Evolutionary conservation across 495 filamentous ascomycete genomes (phyloP).

Genomic region (Tuber aestivum): DNA sequence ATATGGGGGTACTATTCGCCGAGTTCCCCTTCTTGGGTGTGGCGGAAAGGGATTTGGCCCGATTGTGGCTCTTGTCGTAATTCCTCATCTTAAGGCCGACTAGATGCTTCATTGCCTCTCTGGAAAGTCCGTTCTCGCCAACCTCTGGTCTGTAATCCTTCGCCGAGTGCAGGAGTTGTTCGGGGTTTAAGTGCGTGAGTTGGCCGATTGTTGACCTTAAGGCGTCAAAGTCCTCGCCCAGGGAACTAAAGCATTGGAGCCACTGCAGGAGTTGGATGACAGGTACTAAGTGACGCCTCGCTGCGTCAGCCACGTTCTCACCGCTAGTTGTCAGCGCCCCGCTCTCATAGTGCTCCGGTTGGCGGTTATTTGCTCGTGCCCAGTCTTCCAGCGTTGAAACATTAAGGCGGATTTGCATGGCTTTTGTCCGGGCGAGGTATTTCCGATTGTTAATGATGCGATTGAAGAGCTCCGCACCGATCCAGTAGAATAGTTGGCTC

Average conservation of each 20-base stretch:
- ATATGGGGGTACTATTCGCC: conserved; percentile 26
- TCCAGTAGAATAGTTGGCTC: conserved; percentile 92
- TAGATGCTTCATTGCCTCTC: conserved; percentile 79
- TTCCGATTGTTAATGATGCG: conserved; percentile 92
- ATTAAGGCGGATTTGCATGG: conserved; percentile 99
- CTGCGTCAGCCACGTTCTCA: conserved; percentile 75
- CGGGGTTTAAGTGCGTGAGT: conserved; percentile 71
- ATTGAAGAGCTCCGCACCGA: conserved; percentile 95
- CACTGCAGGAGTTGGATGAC: conserved; percentile 94
- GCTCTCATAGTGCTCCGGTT: conserved; percentile 92
- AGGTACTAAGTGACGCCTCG: conserved; percentile 76
- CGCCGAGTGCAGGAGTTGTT: conserved; percentile 85
- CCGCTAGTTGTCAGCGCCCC: conserved; percentile 81
- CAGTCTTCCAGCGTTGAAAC: conserved; percentile 92
- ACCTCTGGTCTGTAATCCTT: conserved; percentile 93
- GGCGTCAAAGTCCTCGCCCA: conserved; percentile 86
- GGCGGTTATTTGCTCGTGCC: conserved; percentile 85
- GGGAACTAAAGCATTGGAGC: conserved; percentile 93
- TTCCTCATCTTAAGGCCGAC: conserved; percentile 61
- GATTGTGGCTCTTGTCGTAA: conserved; percentile 31
- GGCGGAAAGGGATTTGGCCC: conserved; percentile 31
- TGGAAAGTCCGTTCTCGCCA: conserved; percentile 83
- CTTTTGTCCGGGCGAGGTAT: conserved; percentile 93
- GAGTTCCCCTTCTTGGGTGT: conserved; percentile 12
- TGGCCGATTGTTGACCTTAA: conserved; percentile 81